Evolutionary conservation across 257 asterid genomes (phyloP).

Genomic region (Solanum habrochaites): DNA sequence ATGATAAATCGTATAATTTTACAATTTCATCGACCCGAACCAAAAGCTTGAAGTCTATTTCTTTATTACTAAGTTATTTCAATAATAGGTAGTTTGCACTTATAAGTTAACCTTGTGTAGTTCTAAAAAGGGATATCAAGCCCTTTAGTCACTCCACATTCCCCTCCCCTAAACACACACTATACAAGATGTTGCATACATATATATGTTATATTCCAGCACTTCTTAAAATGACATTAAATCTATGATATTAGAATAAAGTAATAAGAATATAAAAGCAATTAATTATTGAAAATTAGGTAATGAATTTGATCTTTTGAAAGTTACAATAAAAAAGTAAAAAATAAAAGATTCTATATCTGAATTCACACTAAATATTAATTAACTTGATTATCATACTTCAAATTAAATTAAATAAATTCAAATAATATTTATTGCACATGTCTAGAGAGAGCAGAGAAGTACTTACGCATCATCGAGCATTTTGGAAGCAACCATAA

Average conservation of each 20-base stretch:
- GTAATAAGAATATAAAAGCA: not conserved
- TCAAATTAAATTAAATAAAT: not conserved
- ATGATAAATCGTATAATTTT: too few species aligned
- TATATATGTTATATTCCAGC: not conserved
- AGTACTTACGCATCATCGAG: slow-evolving; percentile 69
- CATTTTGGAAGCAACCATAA: slow-evolving; percentile 87
- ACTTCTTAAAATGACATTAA: not conserved
- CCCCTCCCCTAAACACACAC: not conserved
- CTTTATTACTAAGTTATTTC: not conserved
- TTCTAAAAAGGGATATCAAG: not conserved
- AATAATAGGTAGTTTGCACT: not conserved
- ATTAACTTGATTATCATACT: not conserved
- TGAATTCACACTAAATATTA: not conserved
- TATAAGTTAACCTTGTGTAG: not conserved
- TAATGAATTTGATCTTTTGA: not conserved
- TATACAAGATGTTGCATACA: not conserved
- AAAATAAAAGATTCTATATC: not conserved
- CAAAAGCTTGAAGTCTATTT: not conserved
- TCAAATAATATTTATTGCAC: not conserved
- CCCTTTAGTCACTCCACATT: not conserved
- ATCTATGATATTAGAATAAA: not conserved
- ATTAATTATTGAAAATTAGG: not conserved
- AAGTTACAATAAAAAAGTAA: not conserved
- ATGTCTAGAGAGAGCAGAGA: not conserved
- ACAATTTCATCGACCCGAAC: not conserved